phyloP scores from a whole-genome alignment of 2,329 filamentous ascomycete genomes.

The Cytospora leucostoma region DNA sequence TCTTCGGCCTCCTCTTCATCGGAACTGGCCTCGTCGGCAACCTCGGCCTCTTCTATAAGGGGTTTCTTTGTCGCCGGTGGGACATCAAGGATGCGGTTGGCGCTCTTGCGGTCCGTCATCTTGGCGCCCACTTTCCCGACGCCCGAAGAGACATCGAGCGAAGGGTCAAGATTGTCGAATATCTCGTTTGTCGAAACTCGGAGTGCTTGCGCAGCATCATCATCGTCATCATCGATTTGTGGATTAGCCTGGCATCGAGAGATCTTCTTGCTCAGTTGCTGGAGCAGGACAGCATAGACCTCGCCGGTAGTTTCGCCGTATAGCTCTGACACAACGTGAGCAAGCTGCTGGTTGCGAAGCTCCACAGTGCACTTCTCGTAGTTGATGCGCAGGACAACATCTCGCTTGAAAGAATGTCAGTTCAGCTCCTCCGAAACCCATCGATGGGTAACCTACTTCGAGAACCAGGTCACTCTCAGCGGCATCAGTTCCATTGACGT shows the following conservation, averaged over 20 bases:
- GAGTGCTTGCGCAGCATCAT: slow-evolving; percentile 38
- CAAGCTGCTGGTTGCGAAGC: slow-evolving; percentile 76
- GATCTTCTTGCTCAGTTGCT: slow-evolving; percentile 68
- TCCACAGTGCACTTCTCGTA: slow-evolving; percentile 82
- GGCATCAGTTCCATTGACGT: slow-evolving; percentile 41
- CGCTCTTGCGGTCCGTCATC: slow-evolving; percentile 48
- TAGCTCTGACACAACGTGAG: slow-evolving; percentile 68
- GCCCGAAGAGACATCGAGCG: slow-evolving; percentile 55
- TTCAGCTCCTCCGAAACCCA: neutral
- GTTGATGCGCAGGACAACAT: slow-evolving; percentile 77
- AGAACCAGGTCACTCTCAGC: slow-evolving; percentile 45
- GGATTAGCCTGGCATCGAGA: slow-evolving; percentile 66
- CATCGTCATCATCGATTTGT: slow-evolving; percentile 46
- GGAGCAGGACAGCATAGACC: slow-evolving; percentile 75
- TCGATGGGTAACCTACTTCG: slow-evolving; percentile 47
- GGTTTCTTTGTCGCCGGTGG: slow-evolving; percentile 32
- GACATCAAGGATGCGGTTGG: slow-evolving; percentile 48
- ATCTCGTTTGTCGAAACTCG: slow-evolving; percentile 58
- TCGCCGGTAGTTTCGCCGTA: slow-evolving; percentile 74
- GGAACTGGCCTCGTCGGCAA: slow-evolving; percentile 39
- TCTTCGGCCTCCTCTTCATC: slow-evolving; percentile 39
- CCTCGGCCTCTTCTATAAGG: slow-evolving; percentile 33
- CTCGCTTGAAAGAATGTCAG: slow-evolving; percentile 33
- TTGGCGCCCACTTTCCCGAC: slow-evolving; percentile 57
- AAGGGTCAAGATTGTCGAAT: slow-evolving; percentile 54